Evolutionary conservation across 805 yeast species (phyloP).

Genomic region (Starmera dryadoides): DNA sequence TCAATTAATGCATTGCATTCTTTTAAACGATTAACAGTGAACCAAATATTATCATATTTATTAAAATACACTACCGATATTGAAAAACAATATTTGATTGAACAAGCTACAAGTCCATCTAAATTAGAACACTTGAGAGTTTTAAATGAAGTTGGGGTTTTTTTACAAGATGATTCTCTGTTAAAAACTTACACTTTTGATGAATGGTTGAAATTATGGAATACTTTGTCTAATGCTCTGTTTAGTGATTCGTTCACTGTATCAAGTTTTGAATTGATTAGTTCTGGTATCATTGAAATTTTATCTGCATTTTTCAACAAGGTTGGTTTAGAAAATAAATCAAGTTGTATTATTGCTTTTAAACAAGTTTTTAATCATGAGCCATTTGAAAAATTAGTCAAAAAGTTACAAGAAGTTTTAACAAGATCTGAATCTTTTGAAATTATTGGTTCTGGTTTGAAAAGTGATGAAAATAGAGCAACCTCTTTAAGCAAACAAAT

Average conservation of each 20-base stretch:
- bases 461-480: slow-evolving; percentile 35
- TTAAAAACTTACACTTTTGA: slow-evolving; percentile 14
- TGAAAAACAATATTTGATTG: slow-evolving; percentile 21
- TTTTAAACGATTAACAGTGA: slow-evolving; percentile 5
- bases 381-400: slow-evolving; percentile 39
- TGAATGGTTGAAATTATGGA: slow-evolving; percentile 30
- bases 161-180: slow-evolving; percentile 7
- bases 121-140: slow-evolving; percentile 21
- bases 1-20: neutral
- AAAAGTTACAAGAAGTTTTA: slow-evolving; percentile 63
- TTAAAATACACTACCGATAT: slow-evolving; percentile 17
- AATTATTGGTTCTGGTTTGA: slow-evolving; percentile 36
- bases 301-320: slow-evolving; percentile 29
- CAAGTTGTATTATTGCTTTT: slow-evolving; percentile 38
- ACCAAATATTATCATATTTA: slow-evolving; percentile 6
- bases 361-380: slow-evolving; percentile 26
- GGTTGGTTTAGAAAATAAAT: slow-evolving; percentile 17
- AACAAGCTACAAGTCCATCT: slow-evolving; percentile 17
- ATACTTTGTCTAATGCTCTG: slow-evolving; percentile 26
- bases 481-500: slow-evolving; percentile 67
- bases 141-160: slow-evolving; percentile 18
- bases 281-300: slow-evolving; percentile 54
- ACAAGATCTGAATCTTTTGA: slow-evolving; percentile 71
- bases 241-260: slow-evolving; percentile 26
- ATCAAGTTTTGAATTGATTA: slow-evolving; percentile 70